Percentiles rank a stretch among this genome's conserved stretches.
Evolutionary conservation across 768 basidiomycete species (phyloP).

Genomic region (Boletus barrowsii): DNA sequence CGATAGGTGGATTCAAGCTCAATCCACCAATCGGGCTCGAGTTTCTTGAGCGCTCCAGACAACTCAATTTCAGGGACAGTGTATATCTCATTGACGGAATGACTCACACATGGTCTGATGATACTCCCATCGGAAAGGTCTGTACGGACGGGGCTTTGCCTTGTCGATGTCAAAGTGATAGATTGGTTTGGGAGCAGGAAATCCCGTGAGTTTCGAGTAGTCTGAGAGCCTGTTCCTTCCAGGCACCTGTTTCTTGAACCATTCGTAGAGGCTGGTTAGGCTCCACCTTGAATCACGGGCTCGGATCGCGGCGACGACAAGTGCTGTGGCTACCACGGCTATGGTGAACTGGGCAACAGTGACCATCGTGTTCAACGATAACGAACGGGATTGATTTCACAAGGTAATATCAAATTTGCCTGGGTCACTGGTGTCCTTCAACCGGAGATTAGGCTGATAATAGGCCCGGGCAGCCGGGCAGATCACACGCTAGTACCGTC

Average conservation of each 20-base stretch:
- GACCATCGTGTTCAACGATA: slow-evolving; percentile 8
- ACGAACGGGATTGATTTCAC: background rate
- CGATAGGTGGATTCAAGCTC: slow-evolving; percentile 53
- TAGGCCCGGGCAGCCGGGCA: too few relatives aligned
- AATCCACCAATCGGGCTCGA: slow-evolving; percentile 57
- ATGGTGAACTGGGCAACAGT: background rate
- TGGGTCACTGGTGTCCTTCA: background rate
- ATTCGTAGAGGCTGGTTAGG: background rate
- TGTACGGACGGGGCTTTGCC: slow-evolving; percentile 48
- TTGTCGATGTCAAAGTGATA: slow-evolving; percentile 41
- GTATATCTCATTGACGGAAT: background rate
- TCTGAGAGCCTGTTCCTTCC: slow-evolving; percentile 27
- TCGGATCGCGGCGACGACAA: slow-evolving; percentile 4
- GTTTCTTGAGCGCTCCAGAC: slow-evolving; percentile 38
- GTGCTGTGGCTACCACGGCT: background rate
- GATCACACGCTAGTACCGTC: too few relatives aligned
- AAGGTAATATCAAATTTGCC: background rate
- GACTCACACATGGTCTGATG: slow-evolving; percentile 54
- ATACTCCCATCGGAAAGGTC: slow-evolving; percentile 55
- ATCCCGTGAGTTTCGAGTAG: slow-evolving; percentile 43
- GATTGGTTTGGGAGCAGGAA: slow-evolving; percentile 42
- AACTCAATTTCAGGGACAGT: background rate
- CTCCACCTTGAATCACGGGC: background rate
- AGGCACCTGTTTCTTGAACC: slow-evolving; percentile 3
- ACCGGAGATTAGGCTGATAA: background rate